phyloP scores from a whole-genome alignment of 306 rosid species.

The Cicer judaicum region DNA sequence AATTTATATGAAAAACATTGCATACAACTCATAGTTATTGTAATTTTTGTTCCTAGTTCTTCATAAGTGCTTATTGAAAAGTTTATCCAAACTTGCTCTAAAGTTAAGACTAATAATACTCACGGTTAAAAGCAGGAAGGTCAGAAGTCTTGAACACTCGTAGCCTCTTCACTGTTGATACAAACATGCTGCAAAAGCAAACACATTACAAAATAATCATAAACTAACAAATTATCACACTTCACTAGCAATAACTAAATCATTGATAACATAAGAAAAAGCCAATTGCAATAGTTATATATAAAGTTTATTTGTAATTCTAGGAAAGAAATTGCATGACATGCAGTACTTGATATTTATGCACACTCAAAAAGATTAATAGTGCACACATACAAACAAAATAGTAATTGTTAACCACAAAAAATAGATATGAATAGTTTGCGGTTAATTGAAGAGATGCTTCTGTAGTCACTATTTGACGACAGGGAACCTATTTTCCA shows the following conservation, averaged over 20 bases:
- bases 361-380: neutral
- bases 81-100: neutral
- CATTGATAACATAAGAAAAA: neutral
- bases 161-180: slow-evolving; percentile 84
- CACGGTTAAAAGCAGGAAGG: slow-evolving; percentile 67
- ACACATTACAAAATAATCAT: slow-evolving; percentile 36
- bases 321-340: too few species aligned
- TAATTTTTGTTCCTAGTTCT: neutral
- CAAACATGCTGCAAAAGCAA: slow-evolving; percentile 74
- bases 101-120: slow-evolving; percentile 41
- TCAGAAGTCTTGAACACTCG: slow-evolving; percentile 85
- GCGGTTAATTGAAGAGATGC: too few species aligned
- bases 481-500: too few species aligned
- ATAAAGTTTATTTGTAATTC: neutral
- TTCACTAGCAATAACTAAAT: slow-evolving; percentile 31
- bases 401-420: slow-evolving; percentile 5
- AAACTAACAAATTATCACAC: neutral
- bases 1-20: too few species aligned
- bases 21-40: neutral
- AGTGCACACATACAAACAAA: too few species aligned
- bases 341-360: too few species aligned
- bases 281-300: neutral
- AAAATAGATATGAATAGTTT: too few species aligned
- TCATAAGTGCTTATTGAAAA: neutral
- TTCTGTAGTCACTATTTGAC: too few species aligned